Evolutionary conservation across 805 yeast genomes (phyloP), one percentile per base, ranked within the genome.

Genomic region (Metschnikowia hibisci): DNA sequence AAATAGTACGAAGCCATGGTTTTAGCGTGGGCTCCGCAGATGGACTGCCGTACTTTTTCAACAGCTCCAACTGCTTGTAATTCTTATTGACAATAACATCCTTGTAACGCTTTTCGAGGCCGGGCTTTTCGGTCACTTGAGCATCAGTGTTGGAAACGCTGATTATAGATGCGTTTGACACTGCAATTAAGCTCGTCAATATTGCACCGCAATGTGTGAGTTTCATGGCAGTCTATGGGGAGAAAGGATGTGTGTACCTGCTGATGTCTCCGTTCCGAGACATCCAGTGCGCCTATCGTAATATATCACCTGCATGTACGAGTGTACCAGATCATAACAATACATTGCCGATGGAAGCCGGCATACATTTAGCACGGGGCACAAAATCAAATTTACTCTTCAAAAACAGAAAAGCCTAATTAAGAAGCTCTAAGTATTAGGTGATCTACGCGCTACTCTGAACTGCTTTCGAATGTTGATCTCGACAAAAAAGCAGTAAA

Each of bases 1-100:
- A 80, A 35, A 85, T 76, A 0, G 95, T 86, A 60, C 95, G 76
- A 12, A 74, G 40, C 96, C 96, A 87, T 2, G 88, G 82, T 43
- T 67, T 67, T 26, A 48, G 44, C 9, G 47, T 42, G 4, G 78
- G 81, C 1, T 61, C 56, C 1, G 54, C 42, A 2, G 67, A 25
- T 12, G 47, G 31, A n/a, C 35, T 45, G 3, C 52, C 55, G 7
- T 51, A 40, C 4, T 35, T 44, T 46, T 54, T 53, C 38, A 53
- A 55, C 30, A 52, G 55, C 46, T 57, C 57, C 22, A 55, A 38
- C 32, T 61, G 54, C 42, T 58, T 49, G 50, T 63, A 66, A 11
- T 60, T 60, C 23, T 61, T 58, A 41, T 62, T 63, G 18, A 62
- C 43, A 23, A 66, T 58, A 29, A 56, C 63, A 6, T 61, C 64